Evolutionary conservation across 140 eudicot genomes (phyloP).

Genomic region (Eryngium alpinum): DNA sequence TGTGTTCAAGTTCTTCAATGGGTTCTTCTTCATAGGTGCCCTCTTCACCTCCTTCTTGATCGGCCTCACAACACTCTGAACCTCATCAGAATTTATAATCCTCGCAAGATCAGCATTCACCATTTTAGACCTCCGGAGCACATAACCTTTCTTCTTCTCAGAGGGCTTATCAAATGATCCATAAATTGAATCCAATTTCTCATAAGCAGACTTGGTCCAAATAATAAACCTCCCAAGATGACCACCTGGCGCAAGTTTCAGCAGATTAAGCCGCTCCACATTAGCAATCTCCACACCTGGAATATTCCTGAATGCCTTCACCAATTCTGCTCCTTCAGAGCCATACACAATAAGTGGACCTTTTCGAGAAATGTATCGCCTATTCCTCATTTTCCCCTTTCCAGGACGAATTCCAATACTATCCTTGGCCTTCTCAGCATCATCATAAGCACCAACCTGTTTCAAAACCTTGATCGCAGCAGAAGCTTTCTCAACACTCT

Average conservation of each 20-base stretch:
- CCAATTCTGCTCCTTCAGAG: slow-evolving; percentile 55
- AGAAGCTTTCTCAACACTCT: slow-evolving; percentile 43
- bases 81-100: slow-evolving; percentile 54
- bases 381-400: slow-evolving; percentile 52
- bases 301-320: slow-evolving; percentile 67
- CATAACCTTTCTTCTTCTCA: slow-evolving; percentile 60
- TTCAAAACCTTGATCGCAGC: slow-evolving; percentile 40
- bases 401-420: slow-evolving; percentile 46
- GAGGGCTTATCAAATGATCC: slow-evolving; percentile 57
- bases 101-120: slow-evolving; percentile 60
- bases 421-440: slow-evolving; percentile 61
- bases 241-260: slow-evolving; percentile 78
- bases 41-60: slow-evolving; percentile 45
- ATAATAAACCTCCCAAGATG: slow-evolving; percentile 35
- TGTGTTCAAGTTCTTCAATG: slow-evolving; percentile 40
- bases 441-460: slow-evolving; percentile 42
- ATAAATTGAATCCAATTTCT: slow-evolving; percentile 62
- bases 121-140: slow-evolving; percentile 23
- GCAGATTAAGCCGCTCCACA: slow-evolving; percentile 45
- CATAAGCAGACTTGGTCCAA: slow-evolving; percentile 47
- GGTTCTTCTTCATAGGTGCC: slow-evolving; percentile 52
- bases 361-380: slow-evolving; percentile 48
- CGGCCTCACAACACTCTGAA: slow-evolving; percentile 48
- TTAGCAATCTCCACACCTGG: slow-evolving; percentile 28
- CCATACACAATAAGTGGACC: slow-evolving; percentile 71